phyloP scores from a whole-genome alignment of 768 basidiomycete species.

The Leucogyrophana mollusca region DNA sequence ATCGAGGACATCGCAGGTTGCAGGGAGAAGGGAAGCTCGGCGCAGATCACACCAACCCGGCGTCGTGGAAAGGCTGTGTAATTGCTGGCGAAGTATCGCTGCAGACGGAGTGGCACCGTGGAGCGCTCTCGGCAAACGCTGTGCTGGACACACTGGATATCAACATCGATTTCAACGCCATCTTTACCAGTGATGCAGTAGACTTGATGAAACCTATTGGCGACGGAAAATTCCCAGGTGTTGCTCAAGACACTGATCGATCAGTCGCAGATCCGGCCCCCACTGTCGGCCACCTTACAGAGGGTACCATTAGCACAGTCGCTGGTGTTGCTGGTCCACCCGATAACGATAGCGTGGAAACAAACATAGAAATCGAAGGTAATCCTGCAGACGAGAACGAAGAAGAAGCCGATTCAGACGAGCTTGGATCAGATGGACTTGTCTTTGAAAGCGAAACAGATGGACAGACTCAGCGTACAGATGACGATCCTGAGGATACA shows the following conservation, averaged over 20 bases:
- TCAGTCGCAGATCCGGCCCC: too few species aligned
- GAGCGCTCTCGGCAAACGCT: not conserved
- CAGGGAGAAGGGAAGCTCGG: not conserved
- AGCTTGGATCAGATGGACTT: too few species aligned
- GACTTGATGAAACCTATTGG: constrained; percentile 1
- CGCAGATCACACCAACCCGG: constrained; percentile 8
- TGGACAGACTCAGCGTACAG: not conserved
- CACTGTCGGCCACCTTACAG: too few species aligned
- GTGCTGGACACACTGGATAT: too few species aligned
- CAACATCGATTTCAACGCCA: not conserved
- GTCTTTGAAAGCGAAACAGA: not conserved
- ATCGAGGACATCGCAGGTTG: constrained; percentile 6
- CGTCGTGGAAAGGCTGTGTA: not conserved
- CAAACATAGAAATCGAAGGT: too few species aligned
- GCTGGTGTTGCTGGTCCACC: too few species aligned
- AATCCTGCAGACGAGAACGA: too few species aligned
- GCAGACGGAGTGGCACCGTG: not conserved
- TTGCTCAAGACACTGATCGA: not conserved
- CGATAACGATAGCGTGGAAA: too few species aligned
- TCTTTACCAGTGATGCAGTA: not conserved
- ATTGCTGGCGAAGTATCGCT: not conserved
- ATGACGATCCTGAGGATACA: not conserved
- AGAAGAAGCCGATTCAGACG: too few species aligned
- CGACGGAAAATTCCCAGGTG: constrained; percentile 5
- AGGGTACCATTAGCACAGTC: too few species aligned